phyloP scores from a whole-genome alignment of 805 yeast species.

The Monosporozyma unispora region DNA sequence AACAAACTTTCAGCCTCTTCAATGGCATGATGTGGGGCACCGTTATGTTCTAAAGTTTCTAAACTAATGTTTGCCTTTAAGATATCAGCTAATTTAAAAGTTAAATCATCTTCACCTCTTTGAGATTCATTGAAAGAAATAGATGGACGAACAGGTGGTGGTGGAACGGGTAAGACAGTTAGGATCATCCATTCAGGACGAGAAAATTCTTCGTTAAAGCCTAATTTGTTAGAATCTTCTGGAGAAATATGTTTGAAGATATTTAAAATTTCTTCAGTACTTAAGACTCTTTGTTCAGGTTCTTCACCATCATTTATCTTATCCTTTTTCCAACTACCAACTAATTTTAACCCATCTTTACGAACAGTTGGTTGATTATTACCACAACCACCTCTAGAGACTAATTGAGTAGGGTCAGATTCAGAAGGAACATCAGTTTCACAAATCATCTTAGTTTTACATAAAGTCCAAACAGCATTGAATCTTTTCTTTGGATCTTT shows the following conservation, averaged over 20 bases:
- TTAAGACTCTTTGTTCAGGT: conserved; percentile 82
- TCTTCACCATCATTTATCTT: conserved; percentile 76
- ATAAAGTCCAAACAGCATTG: conserved; percentile 90
- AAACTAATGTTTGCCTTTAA: conserved; percentile 94
- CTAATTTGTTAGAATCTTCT: conserved; percentile 72
- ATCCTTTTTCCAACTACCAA: conserved; percentile 97
- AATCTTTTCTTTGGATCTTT: conserved; percentile 94
- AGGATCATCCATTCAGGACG: conserved; percentile 98
- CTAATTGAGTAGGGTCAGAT: conserved; percentile 44
- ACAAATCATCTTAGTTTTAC: conserved; percentile 90
- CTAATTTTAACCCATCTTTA: conserved; percentile 87
- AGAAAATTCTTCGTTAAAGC: conserved; percentile 91
- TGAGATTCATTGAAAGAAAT: conserved; percentile 97
- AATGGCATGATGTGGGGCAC: conserved; percentile 97
- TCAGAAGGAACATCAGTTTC: conserved; percentile 74
- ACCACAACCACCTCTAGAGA: conserved; percentile 95
- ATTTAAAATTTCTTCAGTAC: conserved; percentile 81
- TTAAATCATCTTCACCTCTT: conserved; percentile 98
- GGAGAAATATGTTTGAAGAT: conserved; percentile 86
- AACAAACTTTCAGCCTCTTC: conserved; percentile 91
- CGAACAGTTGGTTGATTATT: conserved; percentile 92
- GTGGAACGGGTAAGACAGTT: conserved; percentile 98
- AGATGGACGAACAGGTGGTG: conserved; percentile 98
- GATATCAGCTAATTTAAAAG: conserved; percentile 94
- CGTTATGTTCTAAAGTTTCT: conserved; percentile 95